A percentile compares a stretch with the other conserved stretches of the same genome.
Conservation (phyloP, 371 early-diverging fungal genomes). For the Cokeromyces recurvatus region DNA sequence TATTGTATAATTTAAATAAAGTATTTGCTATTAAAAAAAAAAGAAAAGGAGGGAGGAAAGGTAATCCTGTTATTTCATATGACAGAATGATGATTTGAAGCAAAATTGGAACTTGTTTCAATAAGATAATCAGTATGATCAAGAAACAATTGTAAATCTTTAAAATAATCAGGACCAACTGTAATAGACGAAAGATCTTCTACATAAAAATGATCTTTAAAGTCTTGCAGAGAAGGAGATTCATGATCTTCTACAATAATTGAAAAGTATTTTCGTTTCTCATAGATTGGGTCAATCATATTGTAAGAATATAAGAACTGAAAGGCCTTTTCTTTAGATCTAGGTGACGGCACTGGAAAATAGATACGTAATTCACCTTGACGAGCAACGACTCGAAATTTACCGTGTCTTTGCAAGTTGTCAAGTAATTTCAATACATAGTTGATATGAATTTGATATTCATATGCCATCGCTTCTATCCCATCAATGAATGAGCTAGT, state of each 20-base stretch:
- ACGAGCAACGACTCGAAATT: constrained; percentile 10
- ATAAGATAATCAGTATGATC: constrained; percentile 44
- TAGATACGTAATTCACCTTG: constrained; percentile 15
- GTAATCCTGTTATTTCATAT: neutral
- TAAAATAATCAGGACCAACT: constrained; percentile 41
- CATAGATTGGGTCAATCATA: neutral
- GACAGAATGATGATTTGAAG: constrained; percentile 8
- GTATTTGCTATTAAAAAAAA: neutral
- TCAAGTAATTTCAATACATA: constrained; percentile 12
- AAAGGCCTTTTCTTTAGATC: constrained; percentile 6
- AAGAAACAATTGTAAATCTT: constrained; percentile 39
- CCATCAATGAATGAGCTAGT: constrained; percentile 8
- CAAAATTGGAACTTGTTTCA: constrained; percentile 30
- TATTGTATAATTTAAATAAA: no score
- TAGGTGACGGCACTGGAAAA: constrained; percentile 10
- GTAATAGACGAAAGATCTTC: neutral
- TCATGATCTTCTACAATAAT: constrained; percentile 1
- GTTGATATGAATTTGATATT: constrained; percentile 15
- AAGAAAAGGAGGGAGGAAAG: constrained; percentile 1
- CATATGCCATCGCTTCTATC: constrained; percentile 2
- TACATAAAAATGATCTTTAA: neutral
- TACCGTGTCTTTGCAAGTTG: neutral
- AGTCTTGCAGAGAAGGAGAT: neutral
- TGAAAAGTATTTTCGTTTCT: neutral
- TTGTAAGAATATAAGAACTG: neutral